Base-by-base conservation (phyloP, 306 rosid genomes). In the Castanospermum australe region DNA sequence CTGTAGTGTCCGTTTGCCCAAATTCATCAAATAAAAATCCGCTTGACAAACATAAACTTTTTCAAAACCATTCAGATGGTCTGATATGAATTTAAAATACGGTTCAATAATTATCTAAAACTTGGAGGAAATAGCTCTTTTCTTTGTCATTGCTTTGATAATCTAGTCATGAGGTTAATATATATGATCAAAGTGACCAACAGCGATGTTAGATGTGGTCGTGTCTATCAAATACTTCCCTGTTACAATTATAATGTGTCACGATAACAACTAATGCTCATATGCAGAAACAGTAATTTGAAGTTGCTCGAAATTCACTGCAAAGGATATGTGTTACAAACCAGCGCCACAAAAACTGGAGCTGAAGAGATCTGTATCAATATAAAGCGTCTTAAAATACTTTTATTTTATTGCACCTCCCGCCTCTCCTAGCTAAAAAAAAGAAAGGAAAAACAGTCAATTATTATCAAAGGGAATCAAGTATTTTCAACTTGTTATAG, bases 391-490 rank as follows among this genome's bases (percentile, higher is more conserved):
- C 87, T 80, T 59, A 66, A 76, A 66, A 60, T 30, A 41, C 36
- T 77, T 83, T 82, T 82, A 82, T 75, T 86, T 81, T 18, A 75
- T 70, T 62, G 48, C 80, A 55, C 63, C 81, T 79, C 78, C 71
- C 80, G 48, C 63, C 81, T 79, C 78, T 76, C 33, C 36, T 77
- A 75, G 60, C 51, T 33, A 64, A 76, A 76, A 45, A 9, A 35
- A 64, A 44, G 55, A 48, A 15, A 24, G 44, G 24, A 77, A 76
- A 77, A 76, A 67, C 39, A 17, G 2, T 75, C 72, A 81, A 86
- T 52, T 32, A 28, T 42, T 63, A 79, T 52, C 80, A 77, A 75
- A 67, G 86, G 73, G 69, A 82, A 79, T 65, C 75, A 71, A 75
- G 51, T 57, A 3, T 32, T 51, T 51, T 63, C 42, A 36, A 33